Percentiles rank a stretch among this genome's conserved stretches.
These are phyloP conservation scores for Penicillium desertorum DNA, from an alignment of 495 filamentous ascomycete species.

Conservation along the genomic window DNA sequence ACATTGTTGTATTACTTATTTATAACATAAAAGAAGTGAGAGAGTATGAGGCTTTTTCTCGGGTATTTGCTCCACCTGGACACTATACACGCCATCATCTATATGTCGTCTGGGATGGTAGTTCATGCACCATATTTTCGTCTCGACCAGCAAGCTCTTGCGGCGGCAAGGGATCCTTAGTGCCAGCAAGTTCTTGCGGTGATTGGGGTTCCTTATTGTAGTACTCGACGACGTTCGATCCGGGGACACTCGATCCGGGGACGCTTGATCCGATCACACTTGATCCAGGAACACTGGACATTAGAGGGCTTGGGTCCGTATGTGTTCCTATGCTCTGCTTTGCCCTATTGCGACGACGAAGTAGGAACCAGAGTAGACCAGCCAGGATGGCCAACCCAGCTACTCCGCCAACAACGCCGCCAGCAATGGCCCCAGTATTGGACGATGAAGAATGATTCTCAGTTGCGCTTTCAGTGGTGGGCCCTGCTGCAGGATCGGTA, in stretches of 20 bases:
- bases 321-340: not conserved
- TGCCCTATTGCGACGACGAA: slow-evolving; percentile 6
- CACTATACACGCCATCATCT: not conserved
- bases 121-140: not conserved
- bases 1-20: not conserved
- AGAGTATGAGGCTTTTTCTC: not conserved
- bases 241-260: not conserved
- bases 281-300: not conserved
- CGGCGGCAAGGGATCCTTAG: not conserved
- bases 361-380: slow-evolving; percentile 14
- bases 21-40: not conserved
- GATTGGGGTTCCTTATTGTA: not conserved
- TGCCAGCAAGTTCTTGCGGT: not conserved
- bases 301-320: not conserved
- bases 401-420: slow-evolving; percentile 18
- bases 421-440: slow-evolving; percentile 15
- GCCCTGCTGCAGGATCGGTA: not conserved
- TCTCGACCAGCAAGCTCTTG: not conserved
- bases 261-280: not conserved
- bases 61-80: not conserved
- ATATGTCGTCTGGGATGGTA: not conserved
- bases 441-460: not conserved
- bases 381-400: slow-evolving; percentile 6
- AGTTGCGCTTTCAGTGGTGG: not conserved
- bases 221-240: not conserved